A percentile compares a stretch with the other conserved stretches of the same genome.
Conservation (phyloP, 2,329 filamentous ascomycete genomes). For the Xylaria multiplex region DNA sequence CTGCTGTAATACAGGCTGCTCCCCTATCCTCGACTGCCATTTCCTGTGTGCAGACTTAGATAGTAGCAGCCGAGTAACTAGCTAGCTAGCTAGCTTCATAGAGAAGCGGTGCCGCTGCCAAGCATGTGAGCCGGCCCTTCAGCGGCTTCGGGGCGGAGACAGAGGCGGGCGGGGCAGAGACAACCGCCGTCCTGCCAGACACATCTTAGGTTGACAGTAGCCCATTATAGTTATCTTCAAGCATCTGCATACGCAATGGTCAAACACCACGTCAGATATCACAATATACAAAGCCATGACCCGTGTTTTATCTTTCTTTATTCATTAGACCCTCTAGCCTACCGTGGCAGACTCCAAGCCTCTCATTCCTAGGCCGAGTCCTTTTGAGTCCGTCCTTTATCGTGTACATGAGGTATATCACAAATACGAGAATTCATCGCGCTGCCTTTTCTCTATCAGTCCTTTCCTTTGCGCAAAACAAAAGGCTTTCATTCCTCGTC, state of each 20-base stretch:
- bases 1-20: too few relatives aligned
- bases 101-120: too few relatives aligned
- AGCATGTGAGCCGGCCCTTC: too few relatives aligned
- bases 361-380: conserved; percentile 12
- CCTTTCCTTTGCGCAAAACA: neutral
- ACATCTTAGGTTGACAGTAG: too few relatives aligned
- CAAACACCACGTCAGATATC: neutral
- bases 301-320: conserved; percentile 14
- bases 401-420: conserved; percentile 25
- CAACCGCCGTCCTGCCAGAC: too few relatives aligned
- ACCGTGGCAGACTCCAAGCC: conserved; percentile 3
- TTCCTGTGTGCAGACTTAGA: too few relatives aligned
- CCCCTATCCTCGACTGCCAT: too few relatives aligned
- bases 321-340: conserved; percentile 30
- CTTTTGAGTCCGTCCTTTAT: conserved; percentile 19
- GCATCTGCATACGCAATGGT: neutral
- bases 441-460: conserved; percentile 17
- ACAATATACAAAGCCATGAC: neutral
- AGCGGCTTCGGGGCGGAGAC: too few relatives aligned
- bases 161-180: too few relatives aligned
- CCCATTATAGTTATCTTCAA: neutral
- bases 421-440: conserved; percentile 24
- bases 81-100: too few relatives aligned
- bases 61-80: too few relatives aligned
- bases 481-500: conserved; percentile 13